Percentiles rank a stretch among this genome's conserved stretches.
phyloP scores from a whole-genome alignment of 2,329 filamentous ascomycete genomes.

The Trichoderma atrobrunneum region DNA sequence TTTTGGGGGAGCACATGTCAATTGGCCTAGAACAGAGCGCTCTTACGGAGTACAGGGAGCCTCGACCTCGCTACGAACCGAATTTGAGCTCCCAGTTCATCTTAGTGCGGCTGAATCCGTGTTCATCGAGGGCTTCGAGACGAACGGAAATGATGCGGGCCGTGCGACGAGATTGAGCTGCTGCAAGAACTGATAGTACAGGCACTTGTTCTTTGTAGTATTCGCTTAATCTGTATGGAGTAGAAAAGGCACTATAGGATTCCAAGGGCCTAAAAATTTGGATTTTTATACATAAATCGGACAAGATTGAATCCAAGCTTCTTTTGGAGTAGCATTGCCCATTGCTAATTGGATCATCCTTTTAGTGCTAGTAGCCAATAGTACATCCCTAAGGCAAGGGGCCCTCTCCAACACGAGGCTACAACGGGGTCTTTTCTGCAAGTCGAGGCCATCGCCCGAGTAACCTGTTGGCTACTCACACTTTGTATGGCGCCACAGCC shows the following conservation, averaged over 20 bases:
- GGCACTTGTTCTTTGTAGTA: neutral
- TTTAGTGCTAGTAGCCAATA: constrained; percentile 6
- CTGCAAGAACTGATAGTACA: neutral
- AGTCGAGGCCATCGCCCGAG: neutral
- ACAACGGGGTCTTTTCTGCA: neutral
- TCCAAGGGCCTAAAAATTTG: neutral
- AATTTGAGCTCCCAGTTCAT: neutral
- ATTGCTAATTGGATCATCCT: neutral
- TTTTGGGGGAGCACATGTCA: constrained; percentile 9
- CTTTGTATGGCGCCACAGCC: constrained; percentile 3
- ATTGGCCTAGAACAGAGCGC: neutral
- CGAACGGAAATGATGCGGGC: neutral
- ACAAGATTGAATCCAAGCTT: neutral
- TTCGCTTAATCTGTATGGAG: neutral
- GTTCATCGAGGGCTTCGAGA: neutral
- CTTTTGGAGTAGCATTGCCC: neutral
- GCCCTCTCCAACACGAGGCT: constrained; percentile 9
- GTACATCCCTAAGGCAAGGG: constrained; percentile 1
- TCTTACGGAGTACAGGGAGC: neutral
- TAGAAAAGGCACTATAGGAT: neutral
- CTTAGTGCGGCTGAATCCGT: constrained; percentile 14
- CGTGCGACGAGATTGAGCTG: neutral
- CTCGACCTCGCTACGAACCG: neutral
- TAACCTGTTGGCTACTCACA: neutral
- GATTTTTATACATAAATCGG: neutral